These are phyloP conservation scores for Verticillium klebahnii DNA, from an alignment of 2,329 filamentous ascomycete genomes.

Conservation along the genomic window DNA sequence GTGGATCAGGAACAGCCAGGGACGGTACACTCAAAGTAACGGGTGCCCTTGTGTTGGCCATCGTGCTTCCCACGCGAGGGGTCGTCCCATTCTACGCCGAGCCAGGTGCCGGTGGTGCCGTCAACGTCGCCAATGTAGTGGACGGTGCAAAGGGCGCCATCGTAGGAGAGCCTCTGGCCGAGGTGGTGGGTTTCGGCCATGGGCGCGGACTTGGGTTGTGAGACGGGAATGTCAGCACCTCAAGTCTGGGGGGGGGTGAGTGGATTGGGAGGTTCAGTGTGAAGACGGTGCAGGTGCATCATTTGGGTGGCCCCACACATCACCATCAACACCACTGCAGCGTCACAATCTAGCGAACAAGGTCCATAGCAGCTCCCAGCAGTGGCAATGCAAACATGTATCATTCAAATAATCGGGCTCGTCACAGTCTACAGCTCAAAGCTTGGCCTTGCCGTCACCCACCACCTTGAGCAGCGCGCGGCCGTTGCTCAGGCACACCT, in stretches of 20 bases:
- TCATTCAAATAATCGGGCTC: background rate
- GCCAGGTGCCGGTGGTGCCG: constrained; percentile 74
- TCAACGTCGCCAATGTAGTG: constrained; percentile 75
- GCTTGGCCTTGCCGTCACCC: constrained; percentile 53
- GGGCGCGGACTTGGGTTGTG: background rate
- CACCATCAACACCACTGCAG: background rate
- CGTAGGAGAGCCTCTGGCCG: constrained; percentile 75
- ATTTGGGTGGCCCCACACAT: background rate
- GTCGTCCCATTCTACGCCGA: constrained; percentile 98
- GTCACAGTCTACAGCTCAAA: constrained; percentile 35
- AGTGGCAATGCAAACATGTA: background rate
- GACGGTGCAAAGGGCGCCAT: constrained; percentile 71
- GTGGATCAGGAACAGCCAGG: background rate
- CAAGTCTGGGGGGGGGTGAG: background rate
- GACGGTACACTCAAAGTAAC: constrained; percentile 75
- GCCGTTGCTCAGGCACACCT: constrained; percentile 84
- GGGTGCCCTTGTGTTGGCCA: constrained; percentile 71
- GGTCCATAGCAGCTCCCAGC: background rate
- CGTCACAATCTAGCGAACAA: background rate
- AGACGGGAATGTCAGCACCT: background rate
- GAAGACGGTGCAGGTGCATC: background rate
- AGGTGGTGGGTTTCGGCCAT: constrained; percentile 41
- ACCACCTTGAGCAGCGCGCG: constrained; percentile 69
- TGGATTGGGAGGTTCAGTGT: background rate
- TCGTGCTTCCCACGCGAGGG: constrained; percentile 81